These are phyloP conservation scores for Theileria parva DNA, from an alignment of 169 alveolate species.

Conservation along the genomic window DNA sequence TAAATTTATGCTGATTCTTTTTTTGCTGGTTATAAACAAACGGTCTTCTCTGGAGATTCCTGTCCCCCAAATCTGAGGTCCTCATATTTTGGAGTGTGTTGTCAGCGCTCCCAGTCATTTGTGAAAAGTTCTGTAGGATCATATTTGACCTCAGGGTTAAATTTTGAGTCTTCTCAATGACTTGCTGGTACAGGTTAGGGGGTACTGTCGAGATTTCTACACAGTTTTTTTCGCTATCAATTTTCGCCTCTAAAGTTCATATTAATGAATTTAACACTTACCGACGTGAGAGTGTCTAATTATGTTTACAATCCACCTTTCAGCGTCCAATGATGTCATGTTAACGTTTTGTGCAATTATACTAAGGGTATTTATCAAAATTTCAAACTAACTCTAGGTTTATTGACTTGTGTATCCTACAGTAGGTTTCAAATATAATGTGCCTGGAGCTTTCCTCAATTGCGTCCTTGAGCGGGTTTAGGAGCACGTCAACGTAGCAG, in stretches of 20 bases:
- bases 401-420: constrained; percentile 89
- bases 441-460: constrained; percentile 86
- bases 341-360: constrained; percentile 85
- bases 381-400: constrained; percentile 72
- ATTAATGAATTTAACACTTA: constrained; percentile 38
- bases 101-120: constrained; percentile 37
- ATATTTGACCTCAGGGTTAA: constrained; percentile 78
- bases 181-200: constrained; percentile 85
- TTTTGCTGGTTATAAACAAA: constrained; percentile 1
- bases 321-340: constrained; percentile 86
- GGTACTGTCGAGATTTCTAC: constrained; percentile 86
- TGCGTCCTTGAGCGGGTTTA: constrained; percentile 81
- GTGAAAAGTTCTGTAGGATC: constrained; percentile 76
- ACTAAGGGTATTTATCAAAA: constrained; percentile 25
- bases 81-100: not conserved
- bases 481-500: constrained; percentile 78
- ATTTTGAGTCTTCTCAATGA: constrained; percentile 84
- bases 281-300: constrained; percentile 81
- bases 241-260: constrained; percentile 82
- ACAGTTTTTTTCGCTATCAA: constrained; percentile 88
- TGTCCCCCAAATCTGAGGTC: constrained; percentile 24
- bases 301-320: constrained; percentile 89
- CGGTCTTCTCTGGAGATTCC: constrained; percentile 15
- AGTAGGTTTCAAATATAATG: constrained; percentile 87
- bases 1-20: constrained; percentile 5